Evolutionary conservation across 1,284 basidiomycete genomes (phyloP).

Genomic region (Leccinum subrobustum): DNA sequence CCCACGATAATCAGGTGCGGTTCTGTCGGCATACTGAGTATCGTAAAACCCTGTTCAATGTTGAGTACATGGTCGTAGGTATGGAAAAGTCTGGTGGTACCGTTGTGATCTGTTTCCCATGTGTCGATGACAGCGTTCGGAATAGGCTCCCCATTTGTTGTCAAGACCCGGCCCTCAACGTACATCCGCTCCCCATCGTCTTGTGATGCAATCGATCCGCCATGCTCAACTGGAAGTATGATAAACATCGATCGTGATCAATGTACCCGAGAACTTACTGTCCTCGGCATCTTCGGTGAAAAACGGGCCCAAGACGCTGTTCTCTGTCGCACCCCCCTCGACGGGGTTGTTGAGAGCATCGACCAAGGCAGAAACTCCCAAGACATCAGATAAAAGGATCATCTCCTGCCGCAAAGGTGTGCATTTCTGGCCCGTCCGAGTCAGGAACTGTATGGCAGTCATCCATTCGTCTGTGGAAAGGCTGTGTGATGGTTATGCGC

Average conservation of each 20-base stretch:
- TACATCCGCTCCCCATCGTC: conserved; percentile 83
- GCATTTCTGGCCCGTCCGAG: conserved; percentile 69
- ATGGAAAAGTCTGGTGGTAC: neutral
- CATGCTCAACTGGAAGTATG: conserved; percentile 45
- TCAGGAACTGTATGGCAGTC: conserved; percentile 75
- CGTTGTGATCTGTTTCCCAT: conserved; percentile 79
- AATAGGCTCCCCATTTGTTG: conserved; percentile 68
- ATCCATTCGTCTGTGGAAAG: conserved; percentile 87
- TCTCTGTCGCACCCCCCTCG: conserved; percentile 64
- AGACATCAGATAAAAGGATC: conserved; percentile 76
- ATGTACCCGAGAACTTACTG: conserved; percentile 42
- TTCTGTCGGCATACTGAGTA: conserved; percentile 60
- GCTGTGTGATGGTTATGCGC: conserved; percentile 29
- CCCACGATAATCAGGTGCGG: conserved; percentile 76
- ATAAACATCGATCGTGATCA: neutral
- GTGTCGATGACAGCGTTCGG: conserved; percentile 71
- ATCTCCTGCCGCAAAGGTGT: conserved; percentile 79
- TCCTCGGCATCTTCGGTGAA: conserved; percentile 79
- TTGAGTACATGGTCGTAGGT: conserved; percentile 1
- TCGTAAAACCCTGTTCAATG: conserved; percentile 50
- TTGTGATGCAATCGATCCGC: conserved; percentile 73
- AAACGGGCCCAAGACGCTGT: conserved; percentile 83
- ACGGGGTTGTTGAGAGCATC: conserved; percentile 77
- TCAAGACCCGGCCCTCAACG: conserved; percentile 68
- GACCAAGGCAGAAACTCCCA: conserved; percentile 79